Evolutionary conservation across 345 rosid species (phyloP), one percentile per base, ranked within the genome.

Genomic region (Gossypioides kirkii): DNA sequence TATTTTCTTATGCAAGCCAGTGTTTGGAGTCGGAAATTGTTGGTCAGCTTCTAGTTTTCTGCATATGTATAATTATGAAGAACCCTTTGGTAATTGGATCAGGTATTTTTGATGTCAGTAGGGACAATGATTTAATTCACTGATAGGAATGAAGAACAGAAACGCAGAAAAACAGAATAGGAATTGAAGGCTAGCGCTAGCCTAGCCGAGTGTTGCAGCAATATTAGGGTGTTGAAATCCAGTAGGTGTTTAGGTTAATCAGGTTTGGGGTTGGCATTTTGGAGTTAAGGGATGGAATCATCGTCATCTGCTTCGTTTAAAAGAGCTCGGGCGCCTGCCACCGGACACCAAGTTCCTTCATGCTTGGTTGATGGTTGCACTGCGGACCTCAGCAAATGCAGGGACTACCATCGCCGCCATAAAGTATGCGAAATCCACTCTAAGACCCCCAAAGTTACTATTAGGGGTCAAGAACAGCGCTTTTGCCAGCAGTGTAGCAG

Each of bases 401-500:
- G 88, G 71, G 96, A 90, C 52, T 90, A 90, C 79, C 91, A 90
- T 52, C 80, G 93, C 22, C 84, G 93, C 60, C 96, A 90, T 80
- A 88, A 88, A 81, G 96, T 90, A 1, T 90, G 96, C 14, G 96
- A 87, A 80, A 66, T 73, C 25, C 93, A 90, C 72, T 87, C 93
- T 2, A 90, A 90, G 83, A 84, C 91, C 18, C 74, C 91, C 3
- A 84, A 58, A 49, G 93, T 90, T 67, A 79, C 80, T 11, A 86
- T 90, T 61, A 80, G 74, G 68, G 91, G 93, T 43, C 87, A 59
- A 54, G 90, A 88, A 58, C 89, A 83, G 43, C 83, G 93, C 26
- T 90, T 90, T 73, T 88, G 96, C 84, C 96, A 90, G 88, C 96
- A 90, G 81, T 90, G 96, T 81, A 90, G 93, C 86, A 83, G 96